Evolutionary conservation across 2,329 filamentous ascomycete genomes (phyloP).

Genomic region (Colletotrichum truncatum): DNA sequence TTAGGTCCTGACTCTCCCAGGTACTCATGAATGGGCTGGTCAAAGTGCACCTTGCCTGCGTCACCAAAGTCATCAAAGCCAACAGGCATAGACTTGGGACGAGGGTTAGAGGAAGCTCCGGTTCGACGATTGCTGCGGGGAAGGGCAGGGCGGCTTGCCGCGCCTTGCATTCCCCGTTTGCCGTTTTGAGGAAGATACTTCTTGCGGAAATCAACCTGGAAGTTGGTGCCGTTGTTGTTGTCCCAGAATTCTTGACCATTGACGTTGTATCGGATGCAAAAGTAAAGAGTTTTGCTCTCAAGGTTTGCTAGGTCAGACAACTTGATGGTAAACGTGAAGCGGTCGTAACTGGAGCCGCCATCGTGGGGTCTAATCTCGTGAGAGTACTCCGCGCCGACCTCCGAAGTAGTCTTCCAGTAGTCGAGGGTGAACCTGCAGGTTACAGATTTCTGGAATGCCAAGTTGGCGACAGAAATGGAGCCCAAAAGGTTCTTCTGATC

Average conservation of each 20-base stretch:
- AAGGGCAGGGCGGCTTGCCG: slow-evolving; percentile 61
- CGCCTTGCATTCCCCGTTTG: slow-evolving; percentile 62
- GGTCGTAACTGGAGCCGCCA: slow-evolving; percentile 73
- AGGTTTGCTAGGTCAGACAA: slow-evolving; percentile 90
- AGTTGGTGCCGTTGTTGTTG: slow-evolving; percentile 88
- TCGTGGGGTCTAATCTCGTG: slow-evolving; percentile 60
- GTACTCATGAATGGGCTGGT: slow-evolving; percentile 68
- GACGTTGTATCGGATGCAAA: slow-evolving; percentile 90
- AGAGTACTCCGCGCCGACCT: slow-evolving; percentile 87
- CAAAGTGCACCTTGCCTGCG: slow-evolving; percentile 66
- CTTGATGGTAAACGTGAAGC: slow-evolving; percentile 95
- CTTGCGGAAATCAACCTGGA: slow-evolving; percentile 92
- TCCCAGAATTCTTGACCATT: slow-evolving; percentile 93
- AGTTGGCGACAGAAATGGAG: slow-evolving; percentile 84
- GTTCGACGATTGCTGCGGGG: slow-evolving; percentile 73
- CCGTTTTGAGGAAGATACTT: slow-evolving; percentile 72
- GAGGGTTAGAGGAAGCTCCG: slow-evolving; percentile 50
- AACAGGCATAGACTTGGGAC: slow-evolving; percentile 64
- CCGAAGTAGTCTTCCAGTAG: slow-evolving; percentile 98
- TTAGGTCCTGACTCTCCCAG: slow-evolving; percentile 69
- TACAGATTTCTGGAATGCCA: slow-evolving; percentile 89
- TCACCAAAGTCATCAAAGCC: slow-evolving; percentile 78
- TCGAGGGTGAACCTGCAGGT: slow-evolving; percentile 96
- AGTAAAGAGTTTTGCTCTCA: slow-evolving; percentile 90
- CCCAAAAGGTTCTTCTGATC: slow-evolving; percentile 91